Base-by-base conservation (phyloP, 208 protist genomes). In the Crithidia brevicula region DNA sequence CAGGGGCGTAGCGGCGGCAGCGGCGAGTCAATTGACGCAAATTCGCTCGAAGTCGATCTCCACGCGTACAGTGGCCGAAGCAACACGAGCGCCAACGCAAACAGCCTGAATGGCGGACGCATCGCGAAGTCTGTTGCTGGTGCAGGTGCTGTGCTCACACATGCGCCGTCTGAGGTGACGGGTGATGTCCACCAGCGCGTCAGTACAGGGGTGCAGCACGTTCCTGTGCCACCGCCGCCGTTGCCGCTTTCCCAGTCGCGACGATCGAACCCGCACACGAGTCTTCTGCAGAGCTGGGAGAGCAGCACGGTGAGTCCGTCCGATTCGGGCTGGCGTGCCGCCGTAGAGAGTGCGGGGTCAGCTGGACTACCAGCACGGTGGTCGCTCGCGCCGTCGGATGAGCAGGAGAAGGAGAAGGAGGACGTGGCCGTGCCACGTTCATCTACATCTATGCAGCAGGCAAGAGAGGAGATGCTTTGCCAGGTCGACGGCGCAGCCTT, bases 71-170 rank as follows among this genome's bases (percentile, higher is more conserved):
- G 59, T 16, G 4, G 31, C 59, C 46, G 45, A 30, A 65, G 59
- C 59, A 65, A 65, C 59, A 22, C 45, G 15, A 65, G 59, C 15
- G 59, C 45, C 30, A 65, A 65, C 43, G 46, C 45, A 10, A 65
- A 65, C 45, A 65, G 59, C 25, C 31, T 65, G 22, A 65, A 65
- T 45, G 31, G 40, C 23, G 59, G 36, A 7, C 10, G 10, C 8
- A 13, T 1, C 36, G 36, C 15, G 36, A 40, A 40, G 36, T 7
- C 8, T 40, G 36, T 13, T n/a, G n/a, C 36, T 40, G 8, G 10
- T 7, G 36, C 36, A 40, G 10, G 36, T 13, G 15, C 36, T 40
- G 10, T 13, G 8, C 36, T 47, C 42, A 7, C 46, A 5, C 49
- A 50, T n/a, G 59, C 45, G 10, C n/a, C 59, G 18, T 22, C 31